Evolutionary conservation across 2,329 filamentous ascomycete species (phyloP), one percentile per base, ranked within the genome.

Genomic region (Cladosporium sp.): DNA sequence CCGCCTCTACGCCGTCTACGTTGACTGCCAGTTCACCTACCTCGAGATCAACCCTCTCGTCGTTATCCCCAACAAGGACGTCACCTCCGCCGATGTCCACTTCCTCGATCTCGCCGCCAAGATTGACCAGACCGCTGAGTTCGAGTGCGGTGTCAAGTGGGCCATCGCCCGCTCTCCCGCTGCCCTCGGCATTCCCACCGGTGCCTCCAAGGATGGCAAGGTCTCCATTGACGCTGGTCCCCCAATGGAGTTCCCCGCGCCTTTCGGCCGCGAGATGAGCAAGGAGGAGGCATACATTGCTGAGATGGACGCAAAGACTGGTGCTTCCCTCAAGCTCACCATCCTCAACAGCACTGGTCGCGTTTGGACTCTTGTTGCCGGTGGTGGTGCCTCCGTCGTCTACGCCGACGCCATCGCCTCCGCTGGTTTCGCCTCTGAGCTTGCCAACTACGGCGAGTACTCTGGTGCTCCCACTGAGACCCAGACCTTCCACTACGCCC

Each of bases 371-470:
- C 84, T 99, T 63, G 94, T 99, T 64, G 94, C 94, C 70, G 94
- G 94, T 88, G 94, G 94, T 85, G 94, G 94, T 90, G 94, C 94
- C 63, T 99, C 94, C 50, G 94, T 99, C 70, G 94, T 99, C 66
- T 99, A 99, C 77, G 94, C 94, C 64, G 94, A 99, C 74, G 94
- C 94, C 77, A 99, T 99, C 77, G 94, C 94, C 67, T 96, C 91
- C 61, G 86, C 91, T 71, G 94, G 94, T 65, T 97, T 96, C 75
- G 91, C 95, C 63, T 87, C 91, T 69, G 92, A 99, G 78, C 86
- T 99, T 56, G 94, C 94, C 80, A 99, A 99, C 87, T 99, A 99
- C 74, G 94, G 94, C 76, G 94, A 99, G 80, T 99, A 99, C 87
- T 97, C 94, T 64, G 94, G 94, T 80, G 94, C 94, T 64, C 94